Conservation (phyloP, 345 rosid species). For the Combretum micranthum region DNA sequence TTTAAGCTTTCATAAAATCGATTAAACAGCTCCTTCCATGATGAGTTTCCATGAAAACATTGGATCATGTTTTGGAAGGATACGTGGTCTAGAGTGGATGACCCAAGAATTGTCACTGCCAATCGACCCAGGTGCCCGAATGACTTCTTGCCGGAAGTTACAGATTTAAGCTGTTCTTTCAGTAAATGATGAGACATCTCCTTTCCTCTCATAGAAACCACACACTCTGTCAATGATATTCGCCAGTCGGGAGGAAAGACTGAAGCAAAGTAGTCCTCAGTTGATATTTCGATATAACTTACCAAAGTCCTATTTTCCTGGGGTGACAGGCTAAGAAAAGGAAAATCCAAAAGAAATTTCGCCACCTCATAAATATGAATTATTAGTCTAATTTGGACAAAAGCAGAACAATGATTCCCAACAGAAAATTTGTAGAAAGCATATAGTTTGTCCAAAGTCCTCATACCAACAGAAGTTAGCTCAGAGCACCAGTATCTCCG, state of each 20-base stretch:
- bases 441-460: slow-evolving; percentile 26
- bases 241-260: slow-evolving; percentile 34
- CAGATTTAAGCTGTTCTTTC: slow-evolving; percentile 12
- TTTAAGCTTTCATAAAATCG: neutral
- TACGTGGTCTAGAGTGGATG: slow-evolving; percentile 8
- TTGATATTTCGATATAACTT: slow-evolving; percentile 12
- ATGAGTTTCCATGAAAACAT: slow-evolving; percentile 6
- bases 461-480: slow-evolving; percentile 29
- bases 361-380: slow-evolving; percentile 22
- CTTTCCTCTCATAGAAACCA: slow-evolving; percentile 28
- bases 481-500: slow-evolving; percentile 29
- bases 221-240: slow-evolving; percentile 15
- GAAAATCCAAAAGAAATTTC: slow-evolving; percentile 19
- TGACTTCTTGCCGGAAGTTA: slow-evolving; percentile 6
- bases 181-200: slow-evolving; percentile 15
- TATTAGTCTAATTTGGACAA: slow-evolving; percentile 16
- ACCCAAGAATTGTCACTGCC: slow-evolving; percentile 34
- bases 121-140: slow-evolving; percentile 32
- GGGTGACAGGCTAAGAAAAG: slow-evolving; percentile 1
- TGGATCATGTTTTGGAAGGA: slow-evolving; percentile 4
- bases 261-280: slow-evolving; percentile 6
- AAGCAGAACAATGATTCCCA: slow-evolving; percentile 13
- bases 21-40: slow-evolving; percentile 29
- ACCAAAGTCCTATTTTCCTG: slow-evolving; percentile 1
- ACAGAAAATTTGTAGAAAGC: slow-evolving; percentile 5